These are phyloP conservation scores for Petrea volubilis DNA, from an alignment of 257 asterid genomes.

Conservation along the genomic window DNA sequence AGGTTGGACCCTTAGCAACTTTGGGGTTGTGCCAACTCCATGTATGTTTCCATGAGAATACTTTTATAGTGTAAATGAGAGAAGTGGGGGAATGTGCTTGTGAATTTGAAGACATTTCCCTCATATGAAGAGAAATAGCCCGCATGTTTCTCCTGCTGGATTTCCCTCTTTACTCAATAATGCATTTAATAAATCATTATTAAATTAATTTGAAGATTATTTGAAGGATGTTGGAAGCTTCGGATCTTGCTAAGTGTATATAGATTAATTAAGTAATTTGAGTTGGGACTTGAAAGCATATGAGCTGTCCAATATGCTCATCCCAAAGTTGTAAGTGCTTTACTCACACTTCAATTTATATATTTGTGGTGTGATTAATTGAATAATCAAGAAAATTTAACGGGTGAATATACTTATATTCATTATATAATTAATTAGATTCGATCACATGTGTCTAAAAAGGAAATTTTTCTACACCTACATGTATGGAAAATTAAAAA, in stretches of 20 bases:
- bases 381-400: background rate
- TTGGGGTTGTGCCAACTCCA: constrained; percentile 25
- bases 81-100: constrained; percentile 34
- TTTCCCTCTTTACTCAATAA: constrained; percentile 24
- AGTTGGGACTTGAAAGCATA: constrained; percentile 30
- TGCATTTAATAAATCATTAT: constrained; percentile 1
- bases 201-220: constrained; percentile 15
- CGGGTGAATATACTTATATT: background rate
- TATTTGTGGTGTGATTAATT: no score
- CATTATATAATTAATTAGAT: background rate
- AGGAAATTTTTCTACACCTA: no score
- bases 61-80: background rate
- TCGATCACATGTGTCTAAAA: no score
- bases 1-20: constrained; percentile 8
- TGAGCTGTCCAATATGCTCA: constrained; percentile 37
- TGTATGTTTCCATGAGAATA: background rate
- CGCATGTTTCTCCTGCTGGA: constrained; percentile 41
- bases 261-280: background rate
- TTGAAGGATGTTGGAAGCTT: constrained; percentile 40
- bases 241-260: constrained; percentile 26
- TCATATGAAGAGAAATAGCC: constrained; percentile 25
- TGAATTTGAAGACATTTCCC: constrained; percentile 44
- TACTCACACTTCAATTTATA: background rate
- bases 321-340: constrained; percentile 19
- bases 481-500: no score